A percentile compares a stretch with the other conserved stretches of the same genome.
Conservation (phyloP, 768 basidiomycete genomes). For the Lepiota brunneoincarnata region DNA sequence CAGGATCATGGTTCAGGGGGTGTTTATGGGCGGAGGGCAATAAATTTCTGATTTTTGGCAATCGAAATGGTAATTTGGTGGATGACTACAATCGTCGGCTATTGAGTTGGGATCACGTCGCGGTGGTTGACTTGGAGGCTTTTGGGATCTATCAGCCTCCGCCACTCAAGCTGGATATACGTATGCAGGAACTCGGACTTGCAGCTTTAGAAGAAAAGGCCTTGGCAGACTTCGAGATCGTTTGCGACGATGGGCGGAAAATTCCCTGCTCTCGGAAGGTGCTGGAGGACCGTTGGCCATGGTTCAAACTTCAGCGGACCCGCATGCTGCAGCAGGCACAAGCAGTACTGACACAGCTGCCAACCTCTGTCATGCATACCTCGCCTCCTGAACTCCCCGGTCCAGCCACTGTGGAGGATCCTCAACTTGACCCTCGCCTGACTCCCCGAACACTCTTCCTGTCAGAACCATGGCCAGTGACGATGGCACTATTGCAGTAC, state of each 20-base stretch:
- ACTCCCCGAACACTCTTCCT: slow-evolving; percentile 77
- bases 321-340: slow-evolving; percentile 58
- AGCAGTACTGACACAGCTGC: slow-evolving; percentile 54
- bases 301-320: slow-evolving; percentile 79
- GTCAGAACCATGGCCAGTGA: slow-evolving; percentile 88
- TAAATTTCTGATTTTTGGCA: slow-evolving; percentile 89
- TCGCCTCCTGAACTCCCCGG: slow-evolving; percentile 62
- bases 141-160: slow-evolving; percentile 96
- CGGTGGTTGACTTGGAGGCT: slow-evolving; percentile 87
- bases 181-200: slow-evolving; percentile 84
- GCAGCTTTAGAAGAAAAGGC: slow-evolving; percentile 77
- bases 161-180: slow-evolving; percentile 55
- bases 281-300: slow-evolving; percentile 92
- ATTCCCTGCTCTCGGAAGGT: slow-evolving; percentile 80
- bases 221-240: slow-evolving; percentile 87
- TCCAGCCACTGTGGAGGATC: slow-evolving; percentile 42
- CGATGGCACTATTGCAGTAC: slow-evolving; percentile 89
- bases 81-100: slow-evolving; percentile 91
- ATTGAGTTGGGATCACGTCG: slow-evolving; percentile 90
- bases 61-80: slow-evolving; percentile 81
- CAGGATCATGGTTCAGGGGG: slow-evolving; percentile 94
- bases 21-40: slow-evolving; percentile 84
- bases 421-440: slow-evolving; percentile 72
- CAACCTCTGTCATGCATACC: slow-evolving; percentile 58
- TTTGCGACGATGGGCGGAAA: slow-evolving; percentile 87